Evolutionary conservation across 2,329 filamentous ascomycete genomes (phyloP).

Genomic region (Colletotrichum gigasporum): DNA sequence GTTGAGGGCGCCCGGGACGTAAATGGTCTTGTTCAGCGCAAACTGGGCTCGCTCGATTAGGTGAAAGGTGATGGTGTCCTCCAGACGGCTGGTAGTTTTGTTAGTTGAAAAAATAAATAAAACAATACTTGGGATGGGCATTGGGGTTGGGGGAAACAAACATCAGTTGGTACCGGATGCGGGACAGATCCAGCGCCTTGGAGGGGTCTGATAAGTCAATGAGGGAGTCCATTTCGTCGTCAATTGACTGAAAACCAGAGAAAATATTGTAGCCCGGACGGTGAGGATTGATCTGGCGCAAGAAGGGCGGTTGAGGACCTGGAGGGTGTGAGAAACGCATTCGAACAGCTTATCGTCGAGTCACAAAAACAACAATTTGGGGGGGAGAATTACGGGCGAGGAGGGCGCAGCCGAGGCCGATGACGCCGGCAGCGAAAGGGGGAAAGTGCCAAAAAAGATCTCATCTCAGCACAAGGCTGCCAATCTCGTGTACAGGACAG

Average conservation of each 20-base stretch:
- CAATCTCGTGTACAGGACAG: slow-evolving; percentile 5
- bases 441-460: slow-evolving; percentile 8
- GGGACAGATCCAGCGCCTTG: slow-evolving; percentile 86
- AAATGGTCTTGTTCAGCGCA: slow-evolving; percentile 89
- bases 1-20: slow-evolving; percentile 79
- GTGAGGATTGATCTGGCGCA: slow-evolving; percentile 6
- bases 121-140: slow-evolving; percentile 23
- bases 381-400: neutral
- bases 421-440: slow-evolving; percentile 28
- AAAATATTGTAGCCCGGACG: neutral
- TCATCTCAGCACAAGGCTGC: slow-evolving; percentile 25
- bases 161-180: slow-evolving; percentile 96
- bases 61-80: slow-evolving; percentile 98
- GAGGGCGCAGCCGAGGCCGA: slow-evolving; percentile 18
- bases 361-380: slow-evolving; percentile 14
- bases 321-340: slow-evolving; percentile 22
- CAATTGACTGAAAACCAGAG: slow-evolving; percentile 24
- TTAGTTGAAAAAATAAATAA: neutral
- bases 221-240: slow-evolving; percentile 79
- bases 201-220: slow-evolving; percentile 88
- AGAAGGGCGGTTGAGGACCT: slow-evolving; percentile 1
- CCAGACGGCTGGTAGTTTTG: slow-evolving; percentile 75
- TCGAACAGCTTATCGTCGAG: slow-evolving; percentile 3
- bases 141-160: slow-evolving; percentile 51
- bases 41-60: slow-evolving; percentile 99